Evolutionary conservation across 345 rosid genomes (phyloP), one percentile per base, ranked within the genome.

Genomic region (Leavenworthia alabamica): DNA sequence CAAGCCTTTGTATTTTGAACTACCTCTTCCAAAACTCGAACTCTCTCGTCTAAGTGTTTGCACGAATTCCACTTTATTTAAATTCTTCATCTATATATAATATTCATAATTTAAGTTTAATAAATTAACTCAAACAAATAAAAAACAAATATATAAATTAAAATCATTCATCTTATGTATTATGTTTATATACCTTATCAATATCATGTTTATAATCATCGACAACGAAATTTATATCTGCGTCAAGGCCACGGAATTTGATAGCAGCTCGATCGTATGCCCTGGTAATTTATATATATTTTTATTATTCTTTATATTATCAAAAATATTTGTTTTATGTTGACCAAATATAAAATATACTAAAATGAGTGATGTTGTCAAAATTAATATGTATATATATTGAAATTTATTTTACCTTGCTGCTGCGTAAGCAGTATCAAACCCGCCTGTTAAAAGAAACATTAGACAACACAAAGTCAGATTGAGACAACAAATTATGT

Each of bases 261-360:
- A 92, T 86, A 55, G 98, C 98, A 51, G 97, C 98, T 69, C 93
- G 87, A 76, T 92, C 98, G 55, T 92, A 92, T 4, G 98, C 95
- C 79, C 98, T 89, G 81, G n/a, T 63, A 26, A 47, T n/a, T n/a
- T 7, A 41, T 49, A 15, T 7, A 40, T 50, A 48, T 23, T 46
- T 16, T 41, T 43, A 44, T 52, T n/a, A n/a, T n/a, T n/a, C n/a
- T n/a, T n/a, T n/a, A n/a, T n/a, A n/a, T n/a, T n/a, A n/a, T n/a
- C n/a, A n/a, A n/a, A n/a, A n/a, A n/a, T n/a, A n/a, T n/a, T n/a
- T n/a, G n/a, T n/a, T 4, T n/a, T 80, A 73, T 82, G 14, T 64
- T 53, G 40, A 63, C 56, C 32, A 46, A 54, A 67, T 22, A 36
- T n/a, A 19, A 41, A 35, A 47, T 50, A 29, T 17, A 57, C 12